Percentiles rank a stretch among this genome's conserved stretches.
phyloP scores from a whole-genome alignment of 2,329 filamentous ascomycete species.

The Epichloe typhina region DNA sequence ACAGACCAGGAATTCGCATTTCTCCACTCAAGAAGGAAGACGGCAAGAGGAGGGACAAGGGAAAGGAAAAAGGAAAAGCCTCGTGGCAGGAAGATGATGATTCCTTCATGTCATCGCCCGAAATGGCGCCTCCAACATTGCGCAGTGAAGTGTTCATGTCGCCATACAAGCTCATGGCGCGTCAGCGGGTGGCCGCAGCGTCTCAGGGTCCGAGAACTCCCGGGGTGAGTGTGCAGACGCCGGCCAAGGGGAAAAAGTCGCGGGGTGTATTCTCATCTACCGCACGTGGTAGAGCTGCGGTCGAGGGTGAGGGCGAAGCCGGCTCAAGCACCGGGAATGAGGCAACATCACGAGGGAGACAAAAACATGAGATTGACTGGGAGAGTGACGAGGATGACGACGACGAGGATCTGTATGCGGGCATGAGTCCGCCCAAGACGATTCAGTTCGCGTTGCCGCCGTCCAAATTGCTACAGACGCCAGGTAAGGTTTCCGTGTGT shows the following conservation, averaged over 20 bases:
- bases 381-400: slow-evolving; percentile 62
- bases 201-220: slow-evolving; percentile 51
- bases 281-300: slow-evolving; percentile 2
- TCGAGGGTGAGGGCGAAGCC: neutral
- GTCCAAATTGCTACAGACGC: slow-evolving; percentile 66
- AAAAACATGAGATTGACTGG: slow-evolving; percentile 51
- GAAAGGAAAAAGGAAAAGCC: slow-evolving; percentile 18
- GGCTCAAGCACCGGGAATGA: slow-evolving; percentile 3
- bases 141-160: slow-evolving; percentile 78
- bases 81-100: slow-evolving; percentile 37
- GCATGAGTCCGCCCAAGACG: slow-evolving; percentile 85
- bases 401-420: slow-evolving; percentile 47
- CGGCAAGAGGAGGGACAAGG: slow-evolving; percentile 9
- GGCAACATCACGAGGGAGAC: slow-evolving; percentile 11
- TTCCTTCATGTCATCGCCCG: slow-evolving; percentile 59
- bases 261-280: slow-evolving; percentile 32
- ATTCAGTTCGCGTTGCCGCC: slow-evolving; percentile 75
- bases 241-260: slow-evolving; percentile 35
- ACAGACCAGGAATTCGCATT: slow-evolving; percentile 37
- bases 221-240: slow-evolving; percentile 77
- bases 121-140: slow-evolving; percentile 68
- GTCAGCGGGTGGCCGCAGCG: slow-evolving; percentile 28
- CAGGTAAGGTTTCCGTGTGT: slow-evolving; percentile 33
- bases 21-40: slow-evolving; percentile 29
- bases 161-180: slow-evolving; percentile 40